phyloP scores from a whole-genome alignment of 208 protist species.

The Acanthamoeba castellanii region DNA sequence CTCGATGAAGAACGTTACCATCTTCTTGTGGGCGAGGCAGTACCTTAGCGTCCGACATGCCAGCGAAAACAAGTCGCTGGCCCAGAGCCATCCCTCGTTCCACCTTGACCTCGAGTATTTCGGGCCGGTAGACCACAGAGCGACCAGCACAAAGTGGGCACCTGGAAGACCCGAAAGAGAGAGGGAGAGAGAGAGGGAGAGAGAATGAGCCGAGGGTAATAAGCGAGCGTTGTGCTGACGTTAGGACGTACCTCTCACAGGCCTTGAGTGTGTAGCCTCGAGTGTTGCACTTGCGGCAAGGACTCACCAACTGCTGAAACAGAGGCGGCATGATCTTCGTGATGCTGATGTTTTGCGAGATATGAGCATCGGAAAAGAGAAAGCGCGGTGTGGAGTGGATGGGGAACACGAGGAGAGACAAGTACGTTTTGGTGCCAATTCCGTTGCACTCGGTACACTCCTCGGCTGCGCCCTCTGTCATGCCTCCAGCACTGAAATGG shows the following conservation, averaged over 20 bases:
- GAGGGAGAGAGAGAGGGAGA: not conserved
- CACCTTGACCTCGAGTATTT: slow-evolving; percentile 33
- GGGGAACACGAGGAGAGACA: too few species aligned
- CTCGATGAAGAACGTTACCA: too few species aligned
- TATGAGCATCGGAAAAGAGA: not conserved
- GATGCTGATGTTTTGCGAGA: not conserved
- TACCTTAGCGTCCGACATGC: slow-evolving; percentile 38
- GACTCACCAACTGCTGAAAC: not conserved
- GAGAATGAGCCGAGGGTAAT: too few species aligned
- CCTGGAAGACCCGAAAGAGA: not conserved
- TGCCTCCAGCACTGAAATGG: not conserved
- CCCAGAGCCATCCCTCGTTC: slow-evolving; percentile 6
- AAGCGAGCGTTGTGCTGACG: not conserved
- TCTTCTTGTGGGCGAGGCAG: not conserved
- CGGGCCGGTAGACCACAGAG: not conserved
- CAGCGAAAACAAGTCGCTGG: not conserved
- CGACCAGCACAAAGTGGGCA: slow-evolving; percentile 7
- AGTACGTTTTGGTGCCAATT: slow-evolving; percentile 39
- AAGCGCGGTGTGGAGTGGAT: not conserved
- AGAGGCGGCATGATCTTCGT: slow-evolving; percentile 24
- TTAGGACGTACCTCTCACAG: not conserved
- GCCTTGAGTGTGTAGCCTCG: not conserved
- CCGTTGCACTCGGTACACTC: slow-evolving; percentile 41
- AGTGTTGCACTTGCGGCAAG: slow-evolving; percentile 4
- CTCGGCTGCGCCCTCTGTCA: slow-evolving; percentile 32